Evolutionary conservation across 75 land plant species (phyloP), one percentile per base, ranked within the genome.

Genomic region (Picea glauca): DNA sequence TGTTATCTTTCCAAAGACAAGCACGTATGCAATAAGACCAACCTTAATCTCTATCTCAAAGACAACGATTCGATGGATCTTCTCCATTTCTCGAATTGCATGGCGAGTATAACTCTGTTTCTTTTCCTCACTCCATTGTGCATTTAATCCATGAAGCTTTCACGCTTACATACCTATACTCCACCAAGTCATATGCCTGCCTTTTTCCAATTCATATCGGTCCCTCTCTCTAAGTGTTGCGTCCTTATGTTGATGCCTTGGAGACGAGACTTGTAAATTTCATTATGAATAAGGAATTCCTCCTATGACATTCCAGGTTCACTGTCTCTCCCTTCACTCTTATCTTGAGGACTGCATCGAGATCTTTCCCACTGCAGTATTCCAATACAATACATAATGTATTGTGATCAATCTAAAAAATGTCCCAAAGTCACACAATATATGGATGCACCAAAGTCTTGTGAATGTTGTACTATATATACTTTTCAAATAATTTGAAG

Each of bases 51-150:
- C 26, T 26, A 0, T 26, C 26, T 26, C 26, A 26, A 26, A 26
- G 26, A 26, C 26, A 26, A 26, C 0, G 26, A 26, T 26, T 26
- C 26, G 26, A 26, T 26, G 26, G 26, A 26, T 26, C 26, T 26
- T 26, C 26, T 26, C 26, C 26, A 26, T 26, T 72, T 96, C 99
- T 30, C 99, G 87, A 67, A 96, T 91, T 18, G 99, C 99, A 88
- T 96, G 99, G 17, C 99, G 88, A 75, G 88, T 91, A 67, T 96
- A 96, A 68, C 90, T 96, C 85, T 94, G 92, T 82, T 96, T 96
- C 90, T 96, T 96, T 62, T 96, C 99, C 76, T 96, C 98, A 79
- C 92, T 92, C 99, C 99, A 96, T 70, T 96, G 94, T 66, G 76
- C 89, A 88, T 96, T 92, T 79, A 96, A 78, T 56, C 99, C 90